phyloP scores from a whole-genome alignment of 768 basidiomycete species.

The Pleurotus pulmonarius region DNA sequence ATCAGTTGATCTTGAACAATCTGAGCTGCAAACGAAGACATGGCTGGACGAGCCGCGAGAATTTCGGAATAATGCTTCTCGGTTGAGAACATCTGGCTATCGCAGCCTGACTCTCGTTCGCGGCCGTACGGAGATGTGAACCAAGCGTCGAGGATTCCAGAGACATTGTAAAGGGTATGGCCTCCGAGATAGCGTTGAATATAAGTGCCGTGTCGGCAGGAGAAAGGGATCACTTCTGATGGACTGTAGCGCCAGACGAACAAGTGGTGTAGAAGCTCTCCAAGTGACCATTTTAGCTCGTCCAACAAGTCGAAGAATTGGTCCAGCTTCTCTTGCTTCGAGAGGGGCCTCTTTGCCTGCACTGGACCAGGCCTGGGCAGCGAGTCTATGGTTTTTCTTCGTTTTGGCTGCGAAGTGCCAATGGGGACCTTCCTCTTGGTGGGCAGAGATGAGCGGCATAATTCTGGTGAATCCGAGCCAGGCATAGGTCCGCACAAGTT shows the following conservation, averaged over 20 bases:
- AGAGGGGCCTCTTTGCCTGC: too few species aligned
- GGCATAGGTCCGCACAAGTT: too few species aligned
- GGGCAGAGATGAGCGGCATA: too few species aligned
- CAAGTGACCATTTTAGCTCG: conserved; percentile 12
- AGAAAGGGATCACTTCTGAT: neutral
- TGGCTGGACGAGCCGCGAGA: conserved; percentile 17
- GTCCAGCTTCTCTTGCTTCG: conserved; percentile 9
- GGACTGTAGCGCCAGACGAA: neutral
- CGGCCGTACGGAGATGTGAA: conserved; percentile 5
- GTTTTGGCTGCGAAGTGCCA: too few species aligned
- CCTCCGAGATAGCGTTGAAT: conserved; percentile 7
- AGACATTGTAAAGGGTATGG: neutral
- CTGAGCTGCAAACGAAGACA: conserved; percentile 27
- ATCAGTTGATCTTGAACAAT: conserved; percentile 16
- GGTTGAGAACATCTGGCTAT: conserved; percentile 12
- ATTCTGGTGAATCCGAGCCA: too few species aligned
- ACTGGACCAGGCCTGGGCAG: too few species aligned
- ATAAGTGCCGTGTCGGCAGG: neutral
- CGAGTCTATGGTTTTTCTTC: too few species aligned
- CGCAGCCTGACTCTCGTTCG: neutral
- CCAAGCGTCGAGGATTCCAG: conserved; percentile 10
- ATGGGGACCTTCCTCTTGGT: too few species aligned
- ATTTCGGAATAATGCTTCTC: conserved; percentile 14
- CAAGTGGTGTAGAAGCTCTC: conserved; percentile 10
- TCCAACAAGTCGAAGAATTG: neutral